Conservation (phyloP, 345 rosid species). For the Nasturtium officinale region DNA sequence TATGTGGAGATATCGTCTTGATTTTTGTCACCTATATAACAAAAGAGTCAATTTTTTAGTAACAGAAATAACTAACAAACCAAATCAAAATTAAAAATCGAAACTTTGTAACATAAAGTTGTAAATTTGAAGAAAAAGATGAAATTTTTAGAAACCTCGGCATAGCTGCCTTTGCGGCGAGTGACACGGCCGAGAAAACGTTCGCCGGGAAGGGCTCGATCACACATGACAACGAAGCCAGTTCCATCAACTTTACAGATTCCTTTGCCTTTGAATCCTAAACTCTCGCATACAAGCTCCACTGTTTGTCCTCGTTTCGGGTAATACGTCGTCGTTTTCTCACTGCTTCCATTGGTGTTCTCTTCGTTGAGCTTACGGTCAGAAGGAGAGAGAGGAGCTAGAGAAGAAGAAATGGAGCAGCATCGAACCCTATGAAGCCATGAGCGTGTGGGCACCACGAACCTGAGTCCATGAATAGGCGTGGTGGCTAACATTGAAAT, state of each 20-base stretch:
- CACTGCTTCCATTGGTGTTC: constrained; percentile 6
- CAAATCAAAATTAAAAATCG: neutral
- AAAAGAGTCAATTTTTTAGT: constrained; percentile 1
- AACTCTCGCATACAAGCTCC: constrained; percentile 82
- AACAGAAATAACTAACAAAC: neutral
- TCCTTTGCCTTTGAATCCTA: constrained; percentile 92
- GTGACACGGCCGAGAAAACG: constrained; percentile 86
- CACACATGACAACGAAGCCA: constrained; percentile 85
- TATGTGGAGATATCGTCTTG: constrained; percentile 70
- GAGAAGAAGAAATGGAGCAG: constrained; percentile 44
- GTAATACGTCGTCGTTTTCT: constrained; percentile 51
- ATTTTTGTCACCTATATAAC: constrained; percentile 65
- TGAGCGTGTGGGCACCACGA: constrained; percentile 40
- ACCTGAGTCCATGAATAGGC: constrained; percentile 48
- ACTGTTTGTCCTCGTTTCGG: constrained; percentile 80
- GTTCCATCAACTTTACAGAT: constrained; percentile 76
- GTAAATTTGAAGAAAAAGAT: neutral
- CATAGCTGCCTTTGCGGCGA: constrained; percentile 75
- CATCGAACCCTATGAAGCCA: constrained; percentile 45
- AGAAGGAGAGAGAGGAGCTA: constrained; percentile 36
- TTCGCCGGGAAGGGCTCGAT: constrained; percentile 92
- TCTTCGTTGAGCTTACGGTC: constrained; percentile 20
- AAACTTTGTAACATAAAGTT: constrained; percentile 1
- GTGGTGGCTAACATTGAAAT: constrained; percentile 44
- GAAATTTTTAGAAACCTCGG: constrained; percentile 58